Base-by-base conservation (phyloP, 345 rosid species). In the Geranium rotundifolium region DNA sequence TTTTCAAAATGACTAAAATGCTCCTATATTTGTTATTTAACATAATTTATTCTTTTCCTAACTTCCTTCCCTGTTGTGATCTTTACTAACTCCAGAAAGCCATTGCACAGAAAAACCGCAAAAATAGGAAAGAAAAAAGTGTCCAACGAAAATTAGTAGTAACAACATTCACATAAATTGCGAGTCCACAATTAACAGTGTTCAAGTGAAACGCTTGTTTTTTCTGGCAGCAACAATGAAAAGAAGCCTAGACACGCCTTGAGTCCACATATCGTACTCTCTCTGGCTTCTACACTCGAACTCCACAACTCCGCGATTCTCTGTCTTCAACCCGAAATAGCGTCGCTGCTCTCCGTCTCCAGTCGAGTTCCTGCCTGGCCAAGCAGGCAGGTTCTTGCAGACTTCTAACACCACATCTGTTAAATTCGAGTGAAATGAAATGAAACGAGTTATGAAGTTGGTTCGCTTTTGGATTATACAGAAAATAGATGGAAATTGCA, bases 221-320 rank as follows among this genome's bases (percentile, higher is more conserved):
- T 57, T 65, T 61, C 37, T 71, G 29, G 71, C 78, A 46, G 77
- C 80, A 23, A 76, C 74, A 2, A 71, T 60, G 17, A 63, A 60
- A n/a, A 76, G 80, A 59, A 73, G 78, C 56, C 78, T 73, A 0
- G 76, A 54, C 18, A 76, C 80, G 17, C 80, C 78, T 13, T 76
- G 72, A 13, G 83, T 76, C 80, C 83, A 79, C 17, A 71, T 50
- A 55, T 79, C 78, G 49, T 79, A 71, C 54, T 79, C 83, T 29
- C 60, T 71, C 83, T 68, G 80, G 67, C 56, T 71, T 58, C 61
- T 58, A 67, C 79, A 72, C 56, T 75, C 79, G 19, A 79, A 79
- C 19, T 79, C 78, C 0, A 75, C 57, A 3, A 71, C 67, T 0
- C 80, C 80, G 10, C 80, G 59, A 19, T 56, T 14, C 58, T 61